Conservation (phyloP, 495 filamentous ascomycete species). For the Aspergillus haitiensis region DNA sequence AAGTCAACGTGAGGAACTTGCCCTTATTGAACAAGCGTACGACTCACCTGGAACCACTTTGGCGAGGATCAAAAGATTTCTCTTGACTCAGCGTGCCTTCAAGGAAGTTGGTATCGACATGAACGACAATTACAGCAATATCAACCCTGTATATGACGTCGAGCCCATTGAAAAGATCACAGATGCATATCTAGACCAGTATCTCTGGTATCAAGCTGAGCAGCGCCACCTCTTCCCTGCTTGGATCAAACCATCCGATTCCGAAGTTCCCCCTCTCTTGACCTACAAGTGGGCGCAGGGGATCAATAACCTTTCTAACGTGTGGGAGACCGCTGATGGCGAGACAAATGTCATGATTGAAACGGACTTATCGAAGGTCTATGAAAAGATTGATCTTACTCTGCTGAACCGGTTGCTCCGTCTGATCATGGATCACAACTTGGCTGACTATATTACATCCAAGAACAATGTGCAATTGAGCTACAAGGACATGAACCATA, state of each 20-base stretch:
- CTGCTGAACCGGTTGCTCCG: conserved; percentile 89
- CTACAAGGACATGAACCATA: conserved; percentile 99
- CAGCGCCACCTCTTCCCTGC: conserved; percentile 96
- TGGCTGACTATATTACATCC: conserved; percentile 98
- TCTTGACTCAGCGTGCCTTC: conserved; percentile 95
- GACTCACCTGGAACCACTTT: conserved; percentile 96
- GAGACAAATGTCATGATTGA: conserved; percentile 99
- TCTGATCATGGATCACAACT: conserved; percentile 98
- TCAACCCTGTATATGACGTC: conserved; percentile 98
- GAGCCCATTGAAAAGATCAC: conserved; percentile 99
- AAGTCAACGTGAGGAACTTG: conserved; percentile 95
- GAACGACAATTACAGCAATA: conserved; percentile 99
- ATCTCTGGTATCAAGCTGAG: conserved; percentile 99
- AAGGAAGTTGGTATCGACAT: conserved; percentile 99
- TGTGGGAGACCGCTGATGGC: conserved; percentile 93
- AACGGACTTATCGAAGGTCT: conserved; percentile 96
- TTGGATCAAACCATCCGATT: conserved; percentile 99
- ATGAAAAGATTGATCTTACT: conserved; percentile 98
- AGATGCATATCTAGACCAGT: conserved; percentile 97
- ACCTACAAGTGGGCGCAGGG: conserved; percentile 99
- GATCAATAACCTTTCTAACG: conserved; percentile 97
- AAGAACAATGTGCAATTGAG: conserved; percentile 99
- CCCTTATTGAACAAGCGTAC: conserved; percentile 97
- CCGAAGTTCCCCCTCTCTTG: conserved; percentile 94
- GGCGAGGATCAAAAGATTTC: conserved; percentile 95